Conservation (phyloP, 106 monocot species). For the Agapanthus africanus region DNA sequence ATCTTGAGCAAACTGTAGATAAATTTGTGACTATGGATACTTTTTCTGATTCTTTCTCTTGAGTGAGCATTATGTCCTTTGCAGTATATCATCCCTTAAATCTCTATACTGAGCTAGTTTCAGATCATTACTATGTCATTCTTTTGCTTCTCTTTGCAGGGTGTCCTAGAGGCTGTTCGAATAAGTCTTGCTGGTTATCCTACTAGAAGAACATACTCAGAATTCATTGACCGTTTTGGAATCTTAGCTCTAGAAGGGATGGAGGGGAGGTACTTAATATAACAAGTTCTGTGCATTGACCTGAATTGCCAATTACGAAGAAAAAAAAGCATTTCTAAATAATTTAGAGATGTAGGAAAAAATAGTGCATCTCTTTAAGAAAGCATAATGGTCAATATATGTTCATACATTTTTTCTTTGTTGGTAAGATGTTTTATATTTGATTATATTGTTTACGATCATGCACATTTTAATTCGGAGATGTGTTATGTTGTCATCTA, state of each 20-base stretch:
- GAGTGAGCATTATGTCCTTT: background rate
- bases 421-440: background rate
- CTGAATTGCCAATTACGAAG: too few relatives aligned
- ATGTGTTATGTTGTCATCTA: conserved; percentile 3
- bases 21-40: background rate
- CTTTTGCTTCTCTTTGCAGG: conserved; percentile 34
- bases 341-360: too few relatives aligned
- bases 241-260: conserved; percentile 52
- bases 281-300: background rate
- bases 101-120: background rate
- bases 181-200: conserved; percentile 99
- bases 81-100: background rate
- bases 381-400: too few relatives aligned
- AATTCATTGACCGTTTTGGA: conserved; percentile 92
- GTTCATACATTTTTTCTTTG: background rate
- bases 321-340: too few relatives aligned
- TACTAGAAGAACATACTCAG: conserved; percentile 82
- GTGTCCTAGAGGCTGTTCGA: conserved; percentile 93
- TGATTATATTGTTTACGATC: background rate
- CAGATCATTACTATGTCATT: background rate
- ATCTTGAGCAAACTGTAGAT: background rate
- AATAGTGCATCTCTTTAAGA: too few relatives aligned
- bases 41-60: background rate
- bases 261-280: conserved; percentile 65
- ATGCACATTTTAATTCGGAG: background rate